A percentile compares a stretch with the other conserved stretches of the same genome.
Conservation (phyloP, 108 stramenopile species). For the Cyclotella atomus region DNA sequence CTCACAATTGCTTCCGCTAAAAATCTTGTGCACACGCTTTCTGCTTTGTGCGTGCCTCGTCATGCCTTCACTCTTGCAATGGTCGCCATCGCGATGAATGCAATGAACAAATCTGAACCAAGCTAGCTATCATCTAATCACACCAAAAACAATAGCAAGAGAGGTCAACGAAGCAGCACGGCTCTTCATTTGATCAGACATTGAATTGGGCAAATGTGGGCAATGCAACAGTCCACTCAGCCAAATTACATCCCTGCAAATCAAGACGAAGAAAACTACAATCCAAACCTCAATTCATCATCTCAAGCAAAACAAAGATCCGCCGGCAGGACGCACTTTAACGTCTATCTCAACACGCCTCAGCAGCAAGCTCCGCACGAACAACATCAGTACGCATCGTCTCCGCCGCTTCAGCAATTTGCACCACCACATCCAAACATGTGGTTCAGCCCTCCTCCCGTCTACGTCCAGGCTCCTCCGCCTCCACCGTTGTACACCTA, state of each 20-base stretch:
- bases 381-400: neutral
- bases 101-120: no score
- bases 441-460: neutral
- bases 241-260: neutral
- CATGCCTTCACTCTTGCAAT: no score
- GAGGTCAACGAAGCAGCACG: no score
- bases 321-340: constrained; percentile 4
- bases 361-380: neutral
- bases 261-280: neutral
- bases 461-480: neutral
- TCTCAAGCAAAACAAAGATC: neutral
- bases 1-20: no score
- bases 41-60: no score
- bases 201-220: constrained; percentile 26
- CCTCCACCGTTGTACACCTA: neutral
- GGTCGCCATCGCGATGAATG: no score
- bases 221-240: constrained; percentile 5
- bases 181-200: no score
- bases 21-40: no score
- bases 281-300: neutral
- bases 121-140: no score
- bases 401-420: no score
- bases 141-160: no score
- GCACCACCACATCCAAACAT: no score
- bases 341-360: constrained; percentile 4